These are phyloP conservation scores for Chrysanthemum seticuspe DNA, from an alignment of 129 eudicot genomes.

Conservation along the genomic window DNA sequence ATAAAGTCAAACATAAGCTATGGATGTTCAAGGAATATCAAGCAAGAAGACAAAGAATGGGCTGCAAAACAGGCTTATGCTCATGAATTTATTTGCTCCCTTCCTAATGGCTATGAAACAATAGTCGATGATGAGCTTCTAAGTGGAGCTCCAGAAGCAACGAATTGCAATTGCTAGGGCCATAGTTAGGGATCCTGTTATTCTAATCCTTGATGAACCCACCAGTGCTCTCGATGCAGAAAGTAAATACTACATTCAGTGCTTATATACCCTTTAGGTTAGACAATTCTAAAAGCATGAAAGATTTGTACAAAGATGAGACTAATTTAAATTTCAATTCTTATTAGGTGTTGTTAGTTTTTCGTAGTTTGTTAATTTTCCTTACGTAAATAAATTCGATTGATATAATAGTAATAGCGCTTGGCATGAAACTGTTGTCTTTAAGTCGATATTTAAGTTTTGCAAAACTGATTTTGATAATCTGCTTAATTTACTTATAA, in stretches of 20 bases:
- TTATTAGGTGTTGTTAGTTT: too few relatives aligned
- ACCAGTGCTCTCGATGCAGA: conserved; percentile 63
- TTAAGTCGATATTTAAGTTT: too few relatives aligned
- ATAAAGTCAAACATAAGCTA: conserved; percentile 53
- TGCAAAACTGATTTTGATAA: too few relatives aligned
- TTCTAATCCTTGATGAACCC: conserved; percentile 55
- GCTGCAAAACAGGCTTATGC: conserved; percentile 57
- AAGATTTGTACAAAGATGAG: too few relatives aligned
- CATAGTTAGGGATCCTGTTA: conserved; percentile 49
- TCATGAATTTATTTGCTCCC: conserved; percentile 50
- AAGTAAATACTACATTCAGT: conserved; percentile 46
- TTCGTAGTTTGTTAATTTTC: too few relatives aligned
- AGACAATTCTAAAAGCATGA: too few relatives aligned
- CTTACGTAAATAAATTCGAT: too few relatives aligned
- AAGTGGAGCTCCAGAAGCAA: conserved; percentile 68
- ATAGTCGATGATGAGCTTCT: conserved; percentile 49
- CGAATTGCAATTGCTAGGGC: conserved; percentile 63
- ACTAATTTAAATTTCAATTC: too few relatives aligned
- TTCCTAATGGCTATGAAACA: conserved; percentile 55
- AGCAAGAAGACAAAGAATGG: conserved; percentile 46
- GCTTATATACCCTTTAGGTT: too few relatives aligned
- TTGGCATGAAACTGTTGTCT: too few relatives aligned
- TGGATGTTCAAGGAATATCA: conserved; percentile 42
- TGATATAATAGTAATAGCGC: too few relatives aligned
- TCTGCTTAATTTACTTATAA: too few relatives aligned